Evolutionary conservation across 1,284 basidiomycete species (phyloP).

Genomic region (Boletus semigastroideus): DNA sequence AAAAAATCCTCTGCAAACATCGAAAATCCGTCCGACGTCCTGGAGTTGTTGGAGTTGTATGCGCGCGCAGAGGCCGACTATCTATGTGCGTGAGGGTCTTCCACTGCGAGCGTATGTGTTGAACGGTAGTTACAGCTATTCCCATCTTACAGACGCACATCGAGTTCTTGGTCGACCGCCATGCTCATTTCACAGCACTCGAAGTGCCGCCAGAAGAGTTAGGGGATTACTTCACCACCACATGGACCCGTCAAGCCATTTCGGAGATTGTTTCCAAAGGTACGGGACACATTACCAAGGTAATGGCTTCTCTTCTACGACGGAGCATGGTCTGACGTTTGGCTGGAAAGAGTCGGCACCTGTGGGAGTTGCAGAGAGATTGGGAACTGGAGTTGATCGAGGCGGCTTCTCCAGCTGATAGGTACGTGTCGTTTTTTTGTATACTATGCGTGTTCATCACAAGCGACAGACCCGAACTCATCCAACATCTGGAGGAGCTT

Average conservation of each 20-base stretch:
- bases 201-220: slow-evolving; percentile 47
- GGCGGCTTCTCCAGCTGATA: slow-evolving; percentile 42
- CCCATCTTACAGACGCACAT: slow-evolving; percentile 69
- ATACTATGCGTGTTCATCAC: slow-evolving; percentile 28
- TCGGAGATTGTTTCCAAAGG: slow-evolving; percentile 58
- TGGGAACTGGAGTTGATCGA: slow-evolving; percentile 74
- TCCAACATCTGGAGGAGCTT: slow-evolving; percentile 49
- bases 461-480: slow-evolving; percentile 29
- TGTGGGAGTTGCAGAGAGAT: slow-evolving; percentile 74
- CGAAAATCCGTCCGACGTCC: slow-evolving; percentile 48
- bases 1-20: slow-evolving; percentile 50
- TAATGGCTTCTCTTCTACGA: slow-evolving; percentile 24
- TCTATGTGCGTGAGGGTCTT: slow-evolving; percentile 58
- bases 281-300: slow-evolving; percentile 60
- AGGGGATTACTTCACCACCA: slow-evolving; percentile 51
- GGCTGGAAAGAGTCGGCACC: slow-evolving; percentile 53
- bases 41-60: slow-evolving; percentile 65
- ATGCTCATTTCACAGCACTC: slow-evolving; percentile 47
- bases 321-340: slow-evolving; percentile 15
- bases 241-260: slow-evolving; percentile 62
- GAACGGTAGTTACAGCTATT: slow-evolving; percentile 52
- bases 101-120: slow-evolving; percentile 6
- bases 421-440: slow-evolving; percentile 36
- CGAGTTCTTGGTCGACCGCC: slow-evolving; percentile 61
- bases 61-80: slow-evolving; percentile 76